Percentiles rank a stretch among this genome's conserved stretches.
Conservation (phyloP, 140 eudicot genomes). For the Bidens hawaiensis region DNA sequence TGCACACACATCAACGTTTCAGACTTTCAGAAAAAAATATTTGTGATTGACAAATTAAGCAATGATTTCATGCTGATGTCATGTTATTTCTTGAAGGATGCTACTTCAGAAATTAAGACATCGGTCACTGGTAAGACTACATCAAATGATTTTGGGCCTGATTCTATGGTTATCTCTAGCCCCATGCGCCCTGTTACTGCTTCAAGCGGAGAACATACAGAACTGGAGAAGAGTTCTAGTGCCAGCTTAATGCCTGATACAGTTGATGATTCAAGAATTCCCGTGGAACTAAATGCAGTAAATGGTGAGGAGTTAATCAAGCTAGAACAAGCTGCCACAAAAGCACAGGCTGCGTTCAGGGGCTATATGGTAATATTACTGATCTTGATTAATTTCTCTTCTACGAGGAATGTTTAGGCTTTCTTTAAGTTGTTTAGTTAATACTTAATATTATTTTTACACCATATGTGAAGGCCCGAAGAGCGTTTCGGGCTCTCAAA, state of each 20-base stretch:
- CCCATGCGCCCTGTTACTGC: slow-evolving; percentile 42
- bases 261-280: slow-evolving; percentile 24
- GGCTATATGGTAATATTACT: slow-evolving; percentile 78
- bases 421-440: slow-evolving; percentile 9
- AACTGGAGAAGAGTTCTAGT: slow-evolving; percentile 42
- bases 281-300: slow-evolving; percentile 18
- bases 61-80: slow-evolving; percentile 16
- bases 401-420: neutral
- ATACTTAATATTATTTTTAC: too few relatives aligned
- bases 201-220: slow-evolving; percentile 33
- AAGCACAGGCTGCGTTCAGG: slow-evolving; percentile 94
- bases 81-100: slow-evolving; percentile 41
- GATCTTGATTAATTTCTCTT: neutral
- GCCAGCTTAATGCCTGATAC: slow-evolving; percentile 32
- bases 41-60: slow-evolving; percentile 17
- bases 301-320: slow-evolving; percentile 45
- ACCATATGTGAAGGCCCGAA: slow-evolving; percentile 63
- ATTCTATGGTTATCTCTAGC: slow-evolving; percentile 45
- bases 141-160: slow-evolving; percentile 36
- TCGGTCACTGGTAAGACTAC: slow-evolving; percentile 39
- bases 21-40: neutral
- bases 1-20: neutral
- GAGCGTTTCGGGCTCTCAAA: slow-evolving; percentile 92
- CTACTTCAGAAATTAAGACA: slow-evolving; percentile 44
- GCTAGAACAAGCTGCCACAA: slow-evolving; percentile 76